phyloP scores from a whole-genome alignment of 2,329 filamentous ascomycete genomes.

The Sporothrix brunneoviolacea region DNA sequence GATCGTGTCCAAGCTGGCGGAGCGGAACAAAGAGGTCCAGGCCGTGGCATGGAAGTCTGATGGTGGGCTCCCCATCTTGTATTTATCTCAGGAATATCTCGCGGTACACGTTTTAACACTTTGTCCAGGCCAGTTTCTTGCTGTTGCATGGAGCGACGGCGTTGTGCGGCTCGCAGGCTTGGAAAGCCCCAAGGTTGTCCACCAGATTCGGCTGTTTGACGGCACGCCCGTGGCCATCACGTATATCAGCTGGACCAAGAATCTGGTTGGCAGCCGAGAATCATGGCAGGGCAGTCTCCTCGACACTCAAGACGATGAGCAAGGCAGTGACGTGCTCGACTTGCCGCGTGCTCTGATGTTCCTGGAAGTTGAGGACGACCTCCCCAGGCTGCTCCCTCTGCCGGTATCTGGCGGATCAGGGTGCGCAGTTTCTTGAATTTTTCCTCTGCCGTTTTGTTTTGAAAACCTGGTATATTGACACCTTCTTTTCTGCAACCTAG shows the following conservation, averaged over 20 bases:
- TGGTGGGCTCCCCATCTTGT: slow-evolving; percentile 38
- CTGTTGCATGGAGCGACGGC: slow-evolving; percentile 78
- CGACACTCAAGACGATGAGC: slow-evolving; percentile 23
- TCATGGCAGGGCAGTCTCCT: slow-evolving; percentile 27
- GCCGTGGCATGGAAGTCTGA: slow-evolving; percentile 61
- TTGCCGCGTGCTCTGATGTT: slow-evolving; percentile 68
- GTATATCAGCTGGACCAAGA: slow-evolving; percentile 49
- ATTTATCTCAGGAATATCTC: slow-evolving; percentile 1
- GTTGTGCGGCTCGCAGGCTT: slow-evolving; percentile 68
- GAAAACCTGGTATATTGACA: too few relatives aligned
- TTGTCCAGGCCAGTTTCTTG: slow-evolving; percentile 61
- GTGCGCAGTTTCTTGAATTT: too few relatives aligned
- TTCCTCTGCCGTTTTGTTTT: too few relatives aligned
- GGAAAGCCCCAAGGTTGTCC: slow-evolving; percentile 74
- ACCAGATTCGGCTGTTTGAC: slow-evolving; percentile 56
- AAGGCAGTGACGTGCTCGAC: slow-evolving; percentile 36
- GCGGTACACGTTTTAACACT: slow-evolving; percentile 19
- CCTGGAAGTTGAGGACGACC: slow-evolving; percentile 66
- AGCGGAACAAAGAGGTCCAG: slow-evolving; percentile 36
- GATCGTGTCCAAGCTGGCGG: slow-evolving; percentile 42
- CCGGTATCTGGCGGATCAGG: slow-evolving; percentile 57
- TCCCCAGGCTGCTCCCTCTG: slow-evolving; percentile 70
- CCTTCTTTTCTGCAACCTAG: slow-evolving; percentile 28
- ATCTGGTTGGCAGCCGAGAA: slow-evolving; percentile 29
- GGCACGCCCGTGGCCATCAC: slow-evolving; percentile 37